Base-by-base conservation (phyloP, 2,329 filamentous ascomycete genomes). In the Hortaea sp. region DNA sequence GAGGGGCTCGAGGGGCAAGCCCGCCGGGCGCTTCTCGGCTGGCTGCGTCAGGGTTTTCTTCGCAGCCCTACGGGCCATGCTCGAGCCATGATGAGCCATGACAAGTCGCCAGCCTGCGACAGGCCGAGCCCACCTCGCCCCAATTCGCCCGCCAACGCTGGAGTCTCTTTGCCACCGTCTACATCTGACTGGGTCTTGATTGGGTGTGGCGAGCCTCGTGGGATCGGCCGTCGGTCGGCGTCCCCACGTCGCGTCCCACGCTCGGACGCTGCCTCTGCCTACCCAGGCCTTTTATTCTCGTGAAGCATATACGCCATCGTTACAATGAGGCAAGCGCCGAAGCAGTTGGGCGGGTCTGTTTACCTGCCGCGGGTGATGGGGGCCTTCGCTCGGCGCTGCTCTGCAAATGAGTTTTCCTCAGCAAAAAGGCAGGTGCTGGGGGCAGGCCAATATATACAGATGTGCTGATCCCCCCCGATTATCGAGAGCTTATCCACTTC, bases 21-120 rank as follows among this genome's bases (percentile, higher is more conserved):
- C 7, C 35, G 35, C 12, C 48, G 48, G 48, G 42, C 6, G 10
- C 39, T 45, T 38, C 10, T 41, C 47, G 41, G 41, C n/a, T 12
- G 29, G 41, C 29, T 5, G 32, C 32, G 32, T 13, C 11, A 31
- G 5, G 13, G 31, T 5, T 34, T 42, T 13, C 13, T 31, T 31
- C 29, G 41, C 29, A 1, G 5, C 29, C 5, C 20, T 34, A 42
- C 27, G 29, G 20, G 39, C 31, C 20, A 20, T 20, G 20, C 20
- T 20, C 20, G 20, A 20, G 20, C 20, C 20, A 20, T 20, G 20
- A 20, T 20, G 20, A 20, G 20, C 20, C 20, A 20, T 20, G 20
- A 20, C 20, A 20, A 20, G 20, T 20, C 20, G 20, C 20, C 20
- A 20, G 20, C 20, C 20, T 20, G 20, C 20, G 20, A 20, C 38